Conservation (phyloP, 805 yeast genomes). For the Kluyveromyces wickerhamii region DNA sequence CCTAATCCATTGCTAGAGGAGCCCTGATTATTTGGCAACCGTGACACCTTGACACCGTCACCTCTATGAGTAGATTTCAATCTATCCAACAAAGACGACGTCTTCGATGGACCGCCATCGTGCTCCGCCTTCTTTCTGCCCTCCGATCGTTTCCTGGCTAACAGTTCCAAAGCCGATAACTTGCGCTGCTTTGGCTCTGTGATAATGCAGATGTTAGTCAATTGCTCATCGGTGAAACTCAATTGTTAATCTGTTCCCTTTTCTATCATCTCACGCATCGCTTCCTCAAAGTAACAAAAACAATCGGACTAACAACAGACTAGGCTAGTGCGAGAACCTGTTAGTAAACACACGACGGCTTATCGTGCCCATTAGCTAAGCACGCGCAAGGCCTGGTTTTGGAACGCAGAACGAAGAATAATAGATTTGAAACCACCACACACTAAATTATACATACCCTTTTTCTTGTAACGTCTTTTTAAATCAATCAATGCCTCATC, state of each 20-base stretch:
- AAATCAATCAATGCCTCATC: slow-evolving; percentile 39
- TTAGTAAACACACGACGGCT: background rate
- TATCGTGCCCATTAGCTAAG: background rate
- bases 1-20: background rate
- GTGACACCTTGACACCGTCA: background rate
- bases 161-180: slow-evolving; percentile 38
- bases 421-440: slow-evolving; percentile 3
- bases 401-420: slow-evolving; percentile 1
- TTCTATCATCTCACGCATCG: too few relatives aligned
- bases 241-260: too few relatives aligned
- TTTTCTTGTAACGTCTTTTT: slow-evolving; percentile 22
- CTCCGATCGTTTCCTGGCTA: slow-evolving; percentile 37
- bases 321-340: background rate
- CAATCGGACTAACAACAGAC: too few relatives aligned
- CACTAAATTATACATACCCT: slow-evolving; percentile 42
- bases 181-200: background rate
- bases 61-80: background rate
- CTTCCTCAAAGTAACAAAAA: too few relatives aligned
- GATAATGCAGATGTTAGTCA: too few relatives aligned
- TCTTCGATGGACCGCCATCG: background rate
- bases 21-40: background rate
- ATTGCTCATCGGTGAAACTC: too few relatives aligned
- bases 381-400: slow-evolving; percentile 1
- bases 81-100: background rate
- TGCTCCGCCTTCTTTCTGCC: background rate